Base-by-base conservation (phyloP, 306 rosid genomes). In the Casuarina equisetifolia region DNA sequence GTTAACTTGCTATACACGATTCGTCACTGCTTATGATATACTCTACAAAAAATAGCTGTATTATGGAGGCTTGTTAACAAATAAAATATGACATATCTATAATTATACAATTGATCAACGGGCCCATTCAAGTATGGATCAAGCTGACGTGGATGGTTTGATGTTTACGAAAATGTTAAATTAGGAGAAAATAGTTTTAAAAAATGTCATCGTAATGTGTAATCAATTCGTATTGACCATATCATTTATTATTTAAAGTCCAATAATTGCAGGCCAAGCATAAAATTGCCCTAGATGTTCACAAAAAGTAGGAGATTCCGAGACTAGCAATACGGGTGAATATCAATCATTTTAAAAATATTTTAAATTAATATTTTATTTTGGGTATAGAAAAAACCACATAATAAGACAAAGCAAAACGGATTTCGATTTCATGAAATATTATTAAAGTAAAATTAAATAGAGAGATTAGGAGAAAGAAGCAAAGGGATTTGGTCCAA, bases 401-500 rank as follows among this genome's bases (percentile, higher is more conserved):
- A 44, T 44, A 4, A 44, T 44, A 44, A 9, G 48, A 15, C 62
- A 55, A 55, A 17, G n/a, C 1, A 15, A 55, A 55, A 55, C n/a
- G 7, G n/a, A 55, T 12, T 72, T 52, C 3, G 8, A 38, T 72
- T 71, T 6, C 1, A 17, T 9, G 11, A 36, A 62, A 6, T 5
- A 39, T 1, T 25, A 15, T 0, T 19, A 32, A 45, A 36, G 17
- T n/a, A 6, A 66, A 11, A 32, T n/a, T n/a, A 5, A 5, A 50
- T 40, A 4, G 54, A 12, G 42, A 74, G 2, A 1, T 40, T 7
- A 3, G 44, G n/a, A 20, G 25, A 19, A 63, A n/a, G n/a, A 44
- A 19, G 1, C 4, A 11, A 25, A 20, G 17, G 36, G 73, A 81
- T 46, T 15, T 36, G 83, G 83, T 76, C 19, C 2, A 19, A 61